phyloP scores from a whole-genome alignment of 805 yeast species.

The Wickerhamomyces chaumierensis region DNA sequence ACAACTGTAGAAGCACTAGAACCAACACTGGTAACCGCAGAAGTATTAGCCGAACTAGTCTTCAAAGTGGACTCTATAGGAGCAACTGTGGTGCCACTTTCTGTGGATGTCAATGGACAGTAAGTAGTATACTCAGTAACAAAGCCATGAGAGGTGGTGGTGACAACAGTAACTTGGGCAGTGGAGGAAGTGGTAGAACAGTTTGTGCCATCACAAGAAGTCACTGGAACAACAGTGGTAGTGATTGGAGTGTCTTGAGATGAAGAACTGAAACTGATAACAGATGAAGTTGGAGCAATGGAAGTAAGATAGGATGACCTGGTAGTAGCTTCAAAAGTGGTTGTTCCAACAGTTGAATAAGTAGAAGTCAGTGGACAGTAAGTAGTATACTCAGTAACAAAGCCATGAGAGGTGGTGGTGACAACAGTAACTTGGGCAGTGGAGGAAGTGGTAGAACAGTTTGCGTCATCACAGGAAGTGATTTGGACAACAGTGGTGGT shows the following conservation, averaged over 20 bases:
- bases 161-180: conserved; percentile 17
- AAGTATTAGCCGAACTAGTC: no score
- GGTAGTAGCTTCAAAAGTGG: conserved; percentile 2
- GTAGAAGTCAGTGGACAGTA: conserved; percentile 6
- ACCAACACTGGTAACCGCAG: conserved; percentile 1
- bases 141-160: conserved; percentile 5
- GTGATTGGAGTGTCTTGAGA: conserved; percentile 13
- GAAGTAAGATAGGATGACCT: no score
- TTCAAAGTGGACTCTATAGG: no score
- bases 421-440: conserved; percentile 15
- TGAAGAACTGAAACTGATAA: conserved; percentile 8
- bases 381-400: conserved; percentile 10
- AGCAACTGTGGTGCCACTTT: conserved; percentile 18
- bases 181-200: conserved; percentile 19
- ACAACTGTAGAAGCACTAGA: background rate
- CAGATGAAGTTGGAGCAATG: background rate
- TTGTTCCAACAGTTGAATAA: conserved; percentile 25
- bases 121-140: background rate
- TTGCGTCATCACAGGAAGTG: conserved; percentile 12
- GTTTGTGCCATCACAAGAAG: conserved; percentile 19
- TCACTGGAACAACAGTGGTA: conserved; percentile 20
- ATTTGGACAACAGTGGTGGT: conserved; percentile 15
- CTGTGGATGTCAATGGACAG: conserved; percentile 10
- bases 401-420: conserved; percentile 17
- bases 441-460: conserved; percentile 17